Evolutionary conservation across 495 filamentous ascomycete species (phyloP).

Genomic region (Hyaloscypha bicolor): DNA sequence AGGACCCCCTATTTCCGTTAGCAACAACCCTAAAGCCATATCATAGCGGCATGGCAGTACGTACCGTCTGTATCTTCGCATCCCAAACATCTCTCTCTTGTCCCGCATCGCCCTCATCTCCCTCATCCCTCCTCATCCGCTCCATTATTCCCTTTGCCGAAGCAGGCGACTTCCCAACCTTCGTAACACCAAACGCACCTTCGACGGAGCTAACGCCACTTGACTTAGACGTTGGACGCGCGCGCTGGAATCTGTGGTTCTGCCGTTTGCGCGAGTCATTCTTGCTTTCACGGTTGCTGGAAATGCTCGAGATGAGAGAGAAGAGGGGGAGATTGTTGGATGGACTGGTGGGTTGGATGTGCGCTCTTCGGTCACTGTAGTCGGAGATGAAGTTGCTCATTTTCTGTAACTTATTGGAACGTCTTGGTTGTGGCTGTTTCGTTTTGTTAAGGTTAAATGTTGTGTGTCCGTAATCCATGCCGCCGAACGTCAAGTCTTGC

Average conservation of each 20-base stretch:
- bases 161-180: background rate
- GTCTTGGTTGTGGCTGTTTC: background rate
- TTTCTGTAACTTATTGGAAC: background rate
- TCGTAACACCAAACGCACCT: background rate
- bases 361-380: background rate
- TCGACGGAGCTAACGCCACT: background rate
- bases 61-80: background rate
- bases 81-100: background rate
- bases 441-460: background rate
- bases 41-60: background rate
- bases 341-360: background rate
- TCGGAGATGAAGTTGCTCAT: slow-evolving; percentile 13
- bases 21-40: background rate
- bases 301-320: background rate
- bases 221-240: background rate
- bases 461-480: no score
- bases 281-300: background rate
- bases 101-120: background rate
- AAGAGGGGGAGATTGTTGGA: background rate
- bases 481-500: background rate
- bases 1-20: background rate
- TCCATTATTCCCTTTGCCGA: background rate
- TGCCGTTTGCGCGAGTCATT: background rate
- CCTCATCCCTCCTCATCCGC: background rate
- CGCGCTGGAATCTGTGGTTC: background rate